Conservation (phyloP, 495 filamentous ascomycete species). For the Trichocladium uniseriatum region DNA sequence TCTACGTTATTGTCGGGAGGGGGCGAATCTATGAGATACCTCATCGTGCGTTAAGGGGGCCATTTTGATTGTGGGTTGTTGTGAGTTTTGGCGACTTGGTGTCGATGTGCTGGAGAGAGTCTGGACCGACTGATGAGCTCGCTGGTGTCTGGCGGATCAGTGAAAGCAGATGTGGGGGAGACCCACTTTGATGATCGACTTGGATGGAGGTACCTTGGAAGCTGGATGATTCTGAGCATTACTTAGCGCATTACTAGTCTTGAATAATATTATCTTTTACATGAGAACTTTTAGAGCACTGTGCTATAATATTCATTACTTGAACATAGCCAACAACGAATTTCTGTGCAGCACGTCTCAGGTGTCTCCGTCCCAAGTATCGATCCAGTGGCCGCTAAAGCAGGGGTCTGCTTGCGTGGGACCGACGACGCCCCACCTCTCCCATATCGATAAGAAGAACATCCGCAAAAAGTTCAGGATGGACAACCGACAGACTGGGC, state of each 20-base stretch:
- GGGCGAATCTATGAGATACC: slow-evolving; percentile 34
- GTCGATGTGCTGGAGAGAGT: background rate
- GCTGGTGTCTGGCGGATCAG: background rate
- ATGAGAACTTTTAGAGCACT: no score
- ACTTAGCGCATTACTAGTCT: no score
- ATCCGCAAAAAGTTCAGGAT: slow-evolving; percentile 5
- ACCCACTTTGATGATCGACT: background rate
- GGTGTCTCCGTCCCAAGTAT: no score
- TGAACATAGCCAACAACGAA: no score
- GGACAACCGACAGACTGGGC: background rate
- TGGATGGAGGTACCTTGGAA: background rate
- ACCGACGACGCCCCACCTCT: background rate
- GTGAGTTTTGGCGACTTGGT: background rate
- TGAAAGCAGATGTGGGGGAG: background rate
- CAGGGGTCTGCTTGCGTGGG: background rate
- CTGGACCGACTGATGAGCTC: no score
- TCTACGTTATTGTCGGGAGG: slow-evolving; percentile 9
- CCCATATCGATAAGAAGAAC: slow-evolving; percentile 10
- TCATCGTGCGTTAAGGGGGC: slow-evolving; percentile 62
- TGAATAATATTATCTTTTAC: no score
- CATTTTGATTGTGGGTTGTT: slow-evolving; percentile 9
- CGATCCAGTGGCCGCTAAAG: no score
- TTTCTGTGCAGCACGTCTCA: no score
- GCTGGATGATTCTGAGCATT: no score
- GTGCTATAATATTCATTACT: no score